Evolutionary conservation across 2,329 filamentous ascomycete species (phyloP), one percentile per base, ranked within the genome.

Genomic region (Penicillium sp.): DNA sequence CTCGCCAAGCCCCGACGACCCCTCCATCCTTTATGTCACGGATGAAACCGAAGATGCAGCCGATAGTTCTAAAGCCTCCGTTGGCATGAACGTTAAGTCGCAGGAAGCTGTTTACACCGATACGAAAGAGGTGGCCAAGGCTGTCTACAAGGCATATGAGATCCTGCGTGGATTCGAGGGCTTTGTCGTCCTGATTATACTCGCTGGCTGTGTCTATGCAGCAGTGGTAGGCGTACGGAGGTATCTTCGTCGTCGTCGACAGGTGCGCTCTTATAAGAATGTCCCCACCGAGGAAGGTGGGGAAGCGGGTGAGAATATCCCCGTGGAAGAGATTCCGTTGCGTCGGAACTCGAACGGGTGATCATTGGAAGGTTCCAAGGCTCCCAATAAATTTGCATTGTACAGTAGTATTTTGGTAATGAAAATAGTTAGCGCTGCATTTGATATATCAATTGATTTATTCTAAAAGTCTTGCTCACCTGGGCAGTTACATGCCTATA

Each of bases 71-170:
- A 9, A 19, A 37, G 16, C 16, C 10, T 42, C 53, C 39, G n/a
- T n/a, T 5, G 13, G 25, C 14, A 21, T 25, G 7, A 26, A 29
- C 2, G 8, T 43, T 3, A 44, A 52, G 19, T 44, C 48, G 19
- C 37, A 52, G 1, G 50, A 52, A 8, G 23, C 29, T 10, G 26
- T 50, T 8, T 50, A 50, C 16, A 23, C 48, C 16, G 50, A 52
- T 33, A 56, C 57, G 3, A 55, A 67, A 31, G 61, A 65, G 31
- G 64, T 50, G 13, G 48, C 48, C 33, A 50, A 50, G 33, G 35
- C 65, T 4, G 59, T 64, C 21, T 61, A 58, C 57, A 62, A 67
- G 57, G 67, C 67, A 2, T 67, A 65, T 54, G 67, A 67, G 29
- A 44, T 70, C 50, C 60, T 71, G 19, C 66, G 57, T 35, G 50